These are phyloP conservation scores for Eucalyptus regnans DNA, from an alignment of 345 rosid genomes.

Conservation along the genomic window DNA sequence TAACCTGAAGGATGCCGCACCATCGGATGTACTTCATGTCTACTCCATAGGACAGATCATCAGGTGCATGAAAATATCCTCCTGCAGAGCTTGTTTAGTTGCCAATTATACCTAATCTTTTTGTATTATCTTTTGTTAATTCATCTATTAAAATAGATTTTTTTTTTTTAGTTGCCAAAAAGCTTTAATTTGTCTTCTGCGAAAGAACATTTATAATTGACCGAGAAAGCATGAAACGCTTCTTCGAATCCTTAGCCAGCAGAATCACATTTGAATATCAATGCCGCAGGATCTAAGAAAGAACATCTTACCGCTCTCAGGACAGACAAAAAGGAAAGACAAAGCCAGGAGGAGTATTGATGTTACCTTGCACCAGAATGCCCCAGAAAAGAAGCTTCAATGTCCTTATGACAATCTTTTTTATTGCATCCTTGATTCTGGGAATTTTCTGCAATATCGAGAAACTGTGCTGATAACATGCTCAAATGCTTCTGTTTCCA, in stretches of 20 bases:
- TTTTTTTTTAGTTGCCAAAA: neutral
- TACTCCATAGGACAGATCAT: slow-evolving; percentile 44
- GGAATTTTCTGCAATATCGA: slow-evolving; percentile 26
- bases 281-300: neutral
- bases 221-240: neutral
- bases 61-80: slow-evolving; percentile 65
- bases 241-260: neutral
- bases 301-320: neutral
- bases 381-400: slow-evolving; percentile 74
- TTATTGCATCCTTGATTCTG: slow-evolving; percentile 23
- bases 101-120: neutral
- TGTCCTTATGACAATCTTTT: slow-evolving; percentile 39
- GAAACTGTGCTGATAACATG: neutral
- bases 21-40: slow-evolving; percentile 56
- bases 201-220: neutral
- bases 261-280: neutral
- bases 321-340: neutral
- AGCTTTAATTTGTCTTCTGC: neutral
- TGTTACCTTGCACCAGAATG: slow-evolving; percentile 45
- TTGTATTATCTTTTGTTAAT: neutral
- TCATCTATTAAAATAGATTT: neutral
- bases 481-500: neutral
- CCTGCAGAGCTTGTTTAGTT: slow-evolving; percentile 10
- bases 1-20: slow-evolving; percentile 68
- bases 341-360: neutral